Percentiles rank a stretch among this genome's conserved stretches.
Conservation (phyloP, 1,139 yeast genomes). For the Candida tropicalis region DNA sequence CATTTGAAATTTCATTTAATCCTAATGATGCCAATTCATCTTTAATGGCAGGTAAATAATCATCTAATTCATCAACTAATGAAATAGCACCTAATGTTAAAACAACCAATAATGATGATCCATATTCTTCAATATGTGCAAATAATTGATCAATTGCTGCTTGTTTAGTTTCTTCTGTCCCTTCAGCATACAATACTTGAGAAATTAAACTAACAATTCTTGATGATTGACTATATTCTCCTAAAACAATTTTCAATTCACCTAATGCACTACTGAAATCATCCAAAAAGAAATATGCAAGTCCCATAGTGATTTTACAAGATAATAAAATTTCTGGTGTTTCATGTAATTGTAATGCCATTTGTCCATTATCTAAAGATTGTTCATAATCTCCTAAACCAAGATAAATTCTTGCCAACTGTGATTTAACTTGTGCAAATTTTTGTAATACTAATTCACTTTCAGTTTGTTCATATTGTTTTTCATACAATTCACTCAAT, state of each 20-base stretch:
- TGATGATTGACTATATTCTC: conserved; percentile 45
- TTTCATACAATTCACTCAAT: conserved; percentile 56
- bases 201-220: conserved; percentile 73
- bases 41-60: conserved; percentile 62
- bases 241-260: conserved; percentile 64
- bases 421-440: conserved; percentile 65
- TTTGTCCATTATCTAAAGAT: conserved; percentile 65
- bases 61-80: conserved; percentile 60
- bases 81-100: conserved; percentile 83
- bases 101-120: conserved; percentile 66
- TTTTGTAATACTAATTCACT: conserved; percentile 46
- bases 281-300: conserved; percentile 63
- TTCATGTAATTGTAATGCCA: conserved; percentile 49
- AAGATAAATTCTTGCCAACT: conserved; percentile 67
- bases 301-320: conserved; percentile 67
- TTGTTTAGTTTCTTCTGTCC: conserved; percentile 70
- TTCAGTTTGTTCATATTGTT: conserved; percentile 59
- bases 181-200: conserved; percentile 77
- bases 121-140: conserved; percentile 61
- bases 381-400: conserved; percentile 56
- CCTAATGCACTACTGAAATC: conserved; percentile 67
- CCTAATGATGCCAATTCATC: conserved; percentile 64
- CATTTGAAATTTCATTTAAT: conserved; percentile 49
- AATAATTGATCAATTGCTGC: conserved; percentile 79
- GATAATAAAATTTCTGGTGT: conserved; percentile 43